Conservation (phyloP, 2,329 filamentous ascomycete species). For the Cadophora sp. region DNA sequence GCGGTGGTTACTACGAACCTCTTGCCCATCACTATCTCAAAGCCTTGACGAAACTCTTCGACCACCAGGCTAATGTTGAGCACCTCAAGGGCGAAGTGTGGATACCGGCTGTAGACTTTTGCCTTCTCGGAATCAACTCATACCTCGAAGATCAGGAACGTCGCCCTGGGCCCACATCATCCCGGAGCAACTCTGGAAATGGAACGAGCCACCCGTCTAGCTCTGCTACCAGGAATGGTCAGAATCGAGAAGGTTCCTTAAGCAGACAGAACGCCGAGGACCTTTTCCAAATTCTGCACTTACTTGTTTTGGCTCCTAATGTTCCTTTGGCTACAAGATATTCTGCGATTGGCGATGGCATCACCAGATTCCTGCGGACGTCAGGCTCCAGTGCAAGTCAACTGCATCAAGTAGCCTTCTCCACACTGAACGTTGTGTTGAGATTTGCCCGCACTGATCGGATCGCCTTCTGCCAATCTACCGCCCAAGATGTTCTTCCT, state of each 20-base stretch:
- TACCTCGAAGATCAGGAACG: conserved; percentile 46
- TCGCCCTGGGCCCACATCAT: conserved; percentile 26
- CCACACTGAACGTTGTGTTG: conserved; percentile 75
- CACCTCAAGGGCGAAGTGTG: conserved; percentile 66
- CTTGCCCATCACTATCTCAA: conserved; percentile 81
- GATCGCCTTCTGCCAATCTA: conserved; percentile 63
- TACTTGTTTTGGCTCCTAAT: conserved; percentile 69
- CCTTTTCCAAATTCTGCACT: conserved; percentile 69
- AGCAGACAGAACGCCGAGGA: conserved; percentile 53
- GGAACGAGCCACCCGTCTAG: conserved; percentile 28
- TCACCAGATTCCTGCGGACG: conserved; percentile 67
- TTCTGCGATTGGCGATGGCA: conserved; percentile 59
- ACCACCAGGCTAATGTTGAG: conserved; percentile 79
- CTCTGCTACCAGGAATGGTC: conserved; percentile 36
- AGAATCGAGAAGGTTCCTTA: conserved; percentile 39
- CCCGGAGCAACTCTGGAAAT: conserved; percentile 32
- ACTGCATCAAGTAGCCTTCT: conserved; percentile 76
- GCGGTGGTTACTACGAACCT: conserved; percentile 70
- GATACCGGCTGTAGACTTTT: conserved; percentile 54
- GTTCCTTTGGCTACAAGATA: conserved; percentile 67
- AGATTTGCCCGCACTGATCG: conserved; percentile 72
- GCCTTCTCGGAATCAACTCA: conserved; percentile 65
- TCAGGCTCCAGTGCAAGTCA: conserved; percentile 64
- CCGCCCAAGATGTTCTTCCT: conserved; percentile 68
- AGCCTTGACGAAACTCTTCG: conserved; percentile 72